A percentile compares a stretch with the other conserved stretches of the same genome.
These are phyloP conservation scores for Leptographium lundbergii DNA, from an alignment of 2,329 filamentous ascomycete species.

Conservation along the genomic window DNA sequence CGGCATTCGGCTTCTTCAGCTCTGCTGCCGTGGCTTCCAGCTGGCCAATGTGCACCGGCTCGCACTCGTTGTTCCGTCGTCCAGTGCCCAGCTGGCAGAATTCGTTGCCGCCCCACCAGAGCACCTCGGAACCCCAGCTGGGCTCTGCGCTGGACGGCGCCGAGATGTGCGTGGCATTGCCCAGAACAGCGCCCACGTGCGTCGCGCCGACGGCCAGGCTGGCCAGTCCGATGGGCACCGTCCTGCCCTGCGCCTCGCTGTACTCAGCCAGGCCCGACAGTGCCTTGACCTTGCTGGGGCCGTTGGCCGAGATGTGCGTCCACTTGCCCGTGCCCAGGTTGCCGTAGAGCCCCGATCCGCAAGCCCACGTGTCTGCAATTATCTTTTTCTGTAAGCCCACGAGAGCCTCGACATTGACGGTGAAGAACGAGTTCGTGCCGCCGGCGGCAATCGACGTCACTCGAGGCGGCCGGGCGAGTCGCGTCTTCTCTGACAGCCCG, in stretches of 20 bases:
- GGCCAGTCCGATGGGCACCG: constrained; percentile 67
- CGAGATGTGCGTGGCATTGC: constrained; percentile 60
- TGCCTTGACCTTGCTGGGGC: constrained; percentile 67
- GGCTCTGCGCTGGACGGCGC: constrained; percentile 49
- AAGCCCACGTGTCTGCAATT: constrained; percentile 72
- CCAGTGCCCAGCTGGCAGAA: constrained; percentile 87
- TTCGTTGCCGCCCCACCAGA: constrained; percentile 95
- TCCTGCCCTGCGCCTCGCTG: constrained; percentile 55
- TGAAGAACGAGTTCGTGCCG: constrained; percentile 77
- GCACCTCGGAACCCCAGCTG: constrained; percentile 77
- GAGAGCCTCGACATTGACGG: constrained; percentile 57
- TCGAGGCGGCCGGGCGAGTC: constrained; percentile 28
- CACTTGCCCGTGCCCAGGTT: constrained; percentile 75
- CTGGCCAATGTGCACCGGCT: constrained; percentile 67
- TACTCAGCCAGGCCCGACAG: constrained; percentile 80
- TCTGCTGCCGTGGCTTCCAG: constrained; percentile 21
- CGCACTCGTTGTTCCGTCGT: constrained; percentile 66
- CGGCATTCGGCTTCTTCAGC: constrained; percentile 26
- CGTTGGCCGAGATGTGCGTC: constrained; percentile 68
- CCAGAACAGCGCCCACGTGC: constrained; percentile 72
- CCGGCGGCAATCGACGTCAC: constrained; percentile 76
- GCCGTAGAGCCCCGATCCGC: constrained; percentile 76
- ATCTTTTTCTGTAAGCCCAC: not conserved
- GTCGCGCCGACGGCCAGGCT: constrained; percentile 64
- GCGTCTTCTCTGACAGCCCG: not conserved